A percentile compares a stretch with the other conserved stretches of the same genome.
Conservation (phyloP, 257 asterid genomes). For the Echites panduratus region DNA sequence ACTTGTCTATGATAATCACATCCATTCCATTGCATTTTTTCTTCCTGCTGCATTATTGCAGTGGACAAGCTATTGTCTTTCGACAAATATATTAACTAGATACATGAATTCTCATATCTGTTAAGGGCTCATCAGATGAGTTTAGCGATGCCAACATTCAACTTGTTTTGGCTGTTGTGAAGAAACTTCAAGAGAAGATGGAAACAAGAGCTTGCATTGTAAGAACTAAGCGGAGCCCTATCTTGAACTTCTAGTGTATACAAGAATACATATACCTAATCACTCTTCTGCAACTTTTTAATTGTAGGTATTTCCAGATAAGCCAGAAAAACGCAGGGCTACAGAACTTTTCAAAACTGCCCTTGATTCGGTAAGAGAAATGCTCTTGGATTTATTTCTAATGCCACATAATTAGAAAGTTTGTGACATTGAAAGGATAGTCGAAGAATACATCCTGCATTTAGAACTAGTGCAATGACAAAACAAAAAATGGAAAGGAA, state of each 20-base stretch:
- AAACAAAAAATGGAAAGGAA: background rate
- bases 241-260: background rate
- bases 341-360: constrained; percentile 76
- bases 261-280: background rate
- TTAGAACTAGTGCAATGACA: background rate
- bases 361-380: constrained; percentile 64
- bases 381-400: background rate
- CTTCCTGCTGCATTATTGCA: background rate
- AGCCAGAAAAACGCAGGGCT: constrained; percentile 94
- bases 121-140: constrained; percentile 95
- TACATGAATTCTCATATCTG: constrained; percentile 26
- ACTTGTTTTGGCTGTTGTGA: constrained; percentile 72
- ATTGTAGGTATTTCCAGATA: constrained; percentile 85
- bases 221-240: constrained; percentile 31
- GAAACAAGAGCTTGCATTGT: constrained; percentile 91
- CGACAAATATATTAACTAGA: constrained; percentile 14
- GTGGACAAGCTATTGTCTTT: constrained; percentile 11
- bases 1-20: background rate
- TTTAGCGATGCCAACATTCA: constrained; percentile 96
- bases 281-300: background rate
- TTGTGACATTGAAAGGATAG: background rate
- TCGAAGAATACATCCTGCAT: background rate
- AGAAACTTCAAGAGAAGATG: constrained; percentile 68
- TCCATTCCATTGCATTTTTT: background rate
- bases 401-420: background rate